Conservation (phyloP, 805 yeast genomes). For the Priceomyces fermenticarens region DNA sequence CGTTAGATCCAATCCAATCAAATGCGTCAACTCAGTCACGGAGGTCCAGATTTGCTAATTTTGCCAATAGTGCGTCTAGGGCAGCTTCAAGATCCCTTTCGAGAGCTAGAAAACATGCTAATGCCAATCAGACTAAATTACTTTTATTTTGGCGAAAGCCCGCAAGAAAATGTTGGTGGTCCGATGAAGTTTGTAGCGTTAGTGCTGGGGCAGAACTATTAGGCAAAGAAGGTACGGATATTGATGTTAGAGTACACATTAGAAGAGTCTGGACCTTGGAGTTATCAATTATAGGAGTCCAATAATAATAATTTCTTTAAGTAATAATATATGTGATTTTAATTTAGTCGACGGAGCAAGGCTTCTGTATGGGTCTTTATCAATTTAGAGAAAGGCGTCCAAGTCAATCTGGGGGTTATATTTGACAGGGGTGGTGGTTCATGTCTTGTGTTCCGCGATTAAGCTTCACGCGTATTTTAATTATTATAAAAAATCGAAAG, state of each 20-base stretch:
- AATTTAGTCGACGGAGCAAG: too few species aligned
- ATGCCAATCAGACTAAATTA: constrained; percentile 54
- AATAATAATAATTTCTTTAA: constrained; percentile 21
- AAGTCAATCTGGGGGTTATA: too few species aligned
- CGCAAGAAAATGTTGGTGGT: constrained; percentile 99
- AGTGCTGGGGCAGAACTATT: constrained; percentile 23
- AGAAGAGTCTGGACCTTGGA: constrained; percentile 97
- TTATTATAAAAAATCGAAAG: not conserved
- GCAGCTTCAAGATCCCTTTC: constrained; percentile 60
- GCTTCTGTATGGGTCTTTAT: too few species aligned
- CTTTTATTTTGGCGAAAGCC: constrained; percentile 96
- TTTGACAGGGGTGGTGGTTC: too few species aligned
- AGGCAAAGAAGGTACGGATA: constrained; percentile 16
- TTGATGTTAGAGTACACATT: constrained; percentile 66
- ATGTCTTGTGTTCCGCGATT: not conserved
- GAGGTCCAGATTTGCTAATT: constrained; percentile 54
- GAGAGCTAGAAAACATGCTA: constrained; percentile 41
- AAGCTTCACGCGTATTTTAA: not conserved
- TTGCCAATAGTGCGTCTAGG: constrained; percentile 55
- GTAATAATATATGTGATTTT: too few species aligned
- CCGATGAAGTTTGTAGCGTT: constrained; percentile 54
- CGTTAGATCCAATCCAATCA: constrained; percentile 43
- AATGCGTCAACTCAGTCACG: constrained; percentile 32
- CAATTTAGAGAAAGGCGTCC: too few species aligned
- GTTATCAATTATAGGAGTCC: constrained; percentile 84